A percentile compares a stretch with the other conserved stretches of the same genome.
phyloP scores from a whole-genome alignment of 2,329 filamentous ascomycete genomes.

The Delphinella strobiligena region DNA sequence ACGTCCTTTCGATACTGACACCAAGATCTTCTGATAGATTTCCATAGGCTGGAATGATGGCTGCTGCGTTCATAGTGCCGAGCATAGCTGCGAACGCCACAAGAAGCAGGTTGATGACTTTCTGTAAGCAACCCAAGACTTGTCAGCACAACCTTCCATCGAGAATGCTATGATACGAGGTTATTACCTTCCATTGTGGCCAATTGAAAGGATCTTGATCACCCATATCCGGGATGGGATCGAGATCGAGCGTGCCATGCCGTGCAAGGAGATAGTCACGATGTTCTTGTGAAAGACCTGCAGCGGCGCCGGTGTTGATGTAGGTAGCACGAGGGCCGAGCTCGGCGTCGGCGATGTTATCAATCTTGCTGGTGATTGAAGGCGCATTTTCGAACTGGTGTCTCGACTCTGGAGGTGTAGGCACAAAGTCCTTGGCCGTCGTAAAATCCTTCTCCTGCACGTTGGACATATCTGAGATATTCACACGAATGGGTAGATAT shows the following conservation, averaged over 20 bases:
- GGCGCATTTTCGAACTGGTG: neutral
- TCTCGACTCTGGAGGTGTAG: neutral
- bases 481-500: neutral
- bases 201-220: conserved; percentile 46
- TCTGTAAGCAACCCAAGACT: conserved; percentile 22
- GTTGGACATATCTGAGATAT: neutral
- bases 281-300: conserved; percentile 30
- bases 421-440: neutral
- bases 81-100: conserved; percentile 41
- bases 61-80: conserved; percentile 40
- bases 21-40: conserved; percentile 38
- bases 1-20: conserved; percentile 35
- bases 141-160: too few species aligned
- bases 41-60: conserved; percentile 42
- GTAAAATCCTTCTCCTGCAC: neutral
- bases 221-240: conserved; percentile 39
- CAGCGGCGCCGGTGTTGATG: conserved; percentile 12
- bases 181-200: conserved; percentile 33
- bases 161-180: neutral
- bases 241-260: conserved; percentile 43
- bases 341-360: neutral
- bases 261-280: conserved; percentile 38
- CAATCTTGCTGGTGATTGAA: neutral
- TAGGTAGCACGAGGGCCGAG: neutral
- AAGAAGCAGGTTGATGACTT: conserved; percentile 39